phyloP scores from a whole-genome alignment of 164 flowering plant genomes.

The Aristolochia fimbriata region DNA sequence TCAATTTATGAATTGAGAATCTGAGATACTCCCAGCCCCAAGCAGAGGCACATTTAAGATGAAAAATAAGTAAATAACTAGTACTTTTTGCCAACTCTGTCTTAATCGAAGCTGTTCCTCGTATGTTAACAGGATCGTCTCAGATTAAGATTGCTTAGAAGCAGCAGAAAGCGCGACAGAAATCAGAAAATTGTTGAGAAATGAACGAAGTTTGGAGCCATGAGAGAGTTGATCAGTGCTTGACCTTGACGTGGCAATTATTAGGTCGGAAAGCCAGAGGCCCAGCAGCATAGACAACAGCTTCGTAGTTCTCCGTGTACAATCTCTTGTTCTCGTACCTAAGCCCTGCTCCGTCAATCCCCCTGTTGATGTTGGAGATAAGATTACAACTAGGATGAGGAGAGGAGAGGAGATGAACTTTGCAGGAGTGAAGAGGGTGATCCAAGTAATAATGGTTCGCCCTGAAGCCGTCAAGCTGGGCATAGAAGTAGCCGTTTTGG shows the following conservation, averaged over 20 bases:
- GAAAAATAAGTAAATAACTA: no score
- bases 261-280: slow-evolving; percentile 79
- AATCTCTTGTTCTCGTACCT: slow-evolving; percentile 47
- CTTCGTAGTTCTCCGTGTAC: slow-evolving; percentile 33
- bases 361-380: slow-evolving; percentile 46
- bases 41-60: no score
- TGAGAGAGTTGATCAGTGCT: slow-evolving; percentile 6
- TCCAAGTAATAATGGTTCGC: slow-evolving; percentile 39
- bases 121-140: no score
- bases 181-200: no score
- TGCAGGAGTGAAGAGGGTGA: slow-evolving; percentile 76
- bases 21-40: no score
- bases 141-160: no score
- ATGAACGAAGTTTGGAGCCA: no score
- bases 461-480: slow-evolving; percentile 42
- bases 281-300: slow-evolving; percentile 61
- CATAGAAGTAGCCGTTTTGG: slow-evolving; percentile 60
- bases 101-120: no score
- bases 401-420: slow-evolving; percentile 56
- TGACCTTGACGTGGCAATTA: slow-evolving; percentile 29
- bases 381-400: slow-evolving; percentile 51
- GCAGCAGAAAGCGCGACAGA: no score
- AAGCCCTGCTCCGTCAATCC: slow-evolving; percentile 54
- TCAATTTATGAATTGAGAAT: no score
- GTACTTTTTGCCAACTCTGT: no score